A percentile compares a stretch with the other conserved stretches of the same genome.
Conservation (phyloP, 2,329 filamentous ascomycete species). For the Penicillium aurantiogriseum region DNA sequence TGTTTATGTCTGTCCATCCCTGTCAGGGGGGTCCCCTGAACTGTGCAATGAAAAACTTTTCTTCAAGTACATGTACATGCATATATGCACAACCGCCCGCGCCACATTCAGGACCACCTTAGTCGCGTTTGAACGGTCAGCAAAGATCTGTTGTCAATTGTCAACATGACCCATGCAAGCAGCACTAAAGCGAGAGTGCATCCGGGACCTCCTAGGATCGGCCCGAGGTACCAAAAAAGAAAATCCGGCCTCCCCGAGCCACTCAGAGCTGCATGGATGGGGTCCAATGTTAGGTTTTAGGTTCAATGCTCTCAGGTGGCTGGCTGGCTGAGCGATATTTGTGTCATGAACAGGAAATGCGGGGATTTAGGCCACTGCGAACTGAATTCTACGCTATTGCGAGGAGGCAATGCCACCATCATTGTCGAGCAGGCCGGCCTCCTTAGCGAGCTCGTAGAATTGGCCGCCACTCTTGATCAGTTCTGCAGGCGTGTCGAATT, state of each 20-base stretch:
- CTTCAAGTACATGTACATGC: conserved; percentile 14
- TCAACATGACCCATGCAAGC: conserved; percentile 16
- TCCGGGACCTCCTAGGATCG: conserved; percentile 13
- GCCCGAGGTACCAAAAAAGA: conserved; percentile 9
- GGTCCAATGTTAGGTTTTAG: neutral
- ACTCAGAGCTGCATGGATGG: conserved; percentile 15
- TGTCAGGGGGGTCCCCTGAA: conserved; percentile 11
- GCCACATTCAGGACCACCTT: conserved; percentile 11
- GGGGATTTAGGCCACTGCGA: conserved; percentile 8
- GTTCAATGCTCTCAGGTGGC: conserved; percentile 1
- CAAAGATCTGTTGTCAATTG: conserved; percentile 1
- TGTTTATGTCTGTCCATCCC: conserved; percentile 2
- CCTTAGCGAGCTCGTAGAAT: conserved; percentile 88
- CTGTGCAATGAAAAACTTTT: conserved; percentile 14
- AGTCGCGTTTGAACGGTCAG: conserved; percentile 6
- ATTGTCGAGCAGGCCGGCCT: conserved; percentile 70
- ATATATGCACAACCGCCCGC: conserved; percentile 18
- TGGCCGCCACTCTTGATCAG: conserved; percentile 73
- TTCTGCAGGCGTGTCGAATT: conserved; percentile 83
- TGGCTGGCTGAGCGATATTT: conserved; percentile 10
- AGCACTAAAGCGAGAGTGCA: conserved; percentile 8
- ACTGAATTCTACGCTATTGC: conserved; percentile 12
- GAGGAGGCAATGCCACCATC: conserved; percentile 35
- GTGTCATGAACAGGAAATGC: conserved; percentile 5
- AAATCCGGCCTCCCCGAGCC: conserved; percentile 18